These are phyloP conservation scores for Coniophora puteana DNA, from an alignment of 1,284 basidiomycete genomes.

Conservation along the genomic window DNA sequence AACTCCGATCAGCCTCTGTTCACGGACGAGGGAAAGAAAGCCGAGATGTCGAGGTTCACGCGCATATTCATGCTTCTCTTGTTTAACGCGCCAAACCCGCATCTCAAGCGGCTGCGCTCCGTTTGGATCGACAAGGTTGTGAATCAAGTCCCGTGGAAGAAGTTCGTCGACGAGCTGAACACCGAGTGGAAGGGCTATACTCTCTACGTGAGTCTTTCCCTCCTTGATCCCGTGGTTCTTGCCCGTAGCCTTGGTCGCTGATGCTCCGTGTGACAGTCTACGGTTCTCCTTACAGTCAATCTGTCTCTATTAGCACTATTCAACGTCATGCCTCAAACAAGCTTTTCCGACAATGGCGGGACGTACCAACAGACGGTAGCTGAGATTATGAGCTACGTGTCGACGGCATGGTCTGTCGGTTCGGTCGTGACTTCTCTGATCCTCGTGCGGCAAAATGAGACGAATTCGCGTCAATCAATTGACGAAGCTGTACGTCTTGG, in stretches of 20 bases:
- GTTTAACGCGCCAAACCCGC: conserved; percentile 37
- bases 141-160: conserved; percentile 32
- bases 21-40: no score
- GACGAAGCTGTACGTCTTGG: conserved; percentile 16
- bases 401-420: conserved; percentile 28
- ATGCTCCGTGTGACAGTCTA: conserved; percentile 30
- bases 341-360: conserved; percentile 7
- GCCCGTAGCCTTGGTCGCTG: conserved; percentile 14
- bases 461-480: conserved; percentile 17
- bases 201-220: conserved; percentile 38
- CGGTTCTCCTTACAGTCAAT: conserved; percentile 41
- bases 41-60: no score
- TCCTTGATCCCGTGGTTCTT: background rate
- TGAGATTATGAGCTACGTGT: conserved; percentile 29
- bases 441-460: conserved; percentile 28
- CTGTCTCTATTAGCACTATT: conserved; percentile 45
- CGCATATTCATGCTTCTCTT: conserved; percentile 25
- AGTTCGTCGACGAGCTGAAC: conserved; percentile 39
- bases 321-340: conserved; percentile 28
- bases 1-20: conserved; percentile 4
- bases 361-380: conserved; percentile 13
- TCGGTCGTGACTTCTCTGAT: conserved; percentile 28
- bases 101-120: conserved; percentile 30
- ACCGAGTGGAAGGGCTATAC: conserved; percentile 49
- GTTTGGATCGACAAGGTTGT: conserved; percentile 39